Percentiles rank a stretch among this genome's conserved stretches.
These are phyloP conservation scores for Epichloe scottii DNA, from an alignment of 2,329 filamentous ascomycete species.

Conservation along the genomic window DNA sequence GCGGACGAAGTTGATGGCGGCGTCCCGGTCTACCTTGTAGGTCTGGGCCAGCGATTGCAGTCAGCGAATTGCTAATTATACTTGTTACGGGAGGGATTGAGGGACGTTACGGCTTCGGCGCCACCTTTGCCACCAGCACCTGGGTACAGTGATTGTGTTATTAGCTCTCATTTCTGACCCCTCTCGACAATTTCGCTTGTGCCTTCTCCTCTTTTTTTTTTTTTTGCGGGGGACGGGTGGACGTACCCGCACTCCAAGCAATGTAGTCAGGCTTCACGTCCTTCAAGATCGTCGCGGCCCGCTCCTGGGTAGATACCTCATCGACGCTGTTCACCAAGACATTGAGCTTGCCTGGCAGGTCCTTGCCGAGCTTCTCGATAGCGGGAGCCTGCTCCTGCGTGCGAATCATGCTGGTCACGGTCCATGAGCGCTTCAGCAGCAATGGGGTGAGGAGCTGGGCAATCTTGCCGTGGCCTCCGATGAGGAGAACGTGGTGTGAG, in stretches of 20 bases:
- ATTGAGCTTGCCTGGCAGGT: slow-evolving; percentile 49
- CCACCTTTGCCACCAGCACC: slow-evolving; percentile 49
- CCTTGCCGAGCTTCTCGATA: slow-evolving; percentile 48
- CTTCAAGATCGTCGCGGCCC: slow-evolving; percentile 51
- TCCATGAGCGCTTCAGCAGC: slow-evolving; percentile 61
- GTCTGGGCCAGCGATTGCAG: slow-evolving; percentile 28
- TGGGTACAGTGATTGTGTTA: slow-evolving; percentile 11
- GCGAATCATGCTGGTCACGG: slow-evolving; percentile 67
- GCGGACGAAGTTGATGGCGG: slow-evolving; percentile 48
- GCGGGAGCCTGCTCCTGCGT: slow-evolving; percentile 52
- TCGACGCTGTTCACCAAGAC: slow-evolving; percentile 61
- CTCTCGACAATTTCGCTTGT: not conserved
- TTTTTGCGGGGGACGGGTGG: not conserved
- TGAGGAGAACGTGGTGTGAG: slow-evolving; percentile 48
- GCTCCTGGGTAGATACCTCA: slow-evolving; percentile 49
- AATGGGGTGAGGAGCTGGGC: slow-evolving; percentile 63
- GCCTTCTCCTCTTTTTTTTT: not conserved
- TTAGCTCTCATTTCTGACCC: not conserved
- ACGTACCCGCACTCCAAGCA: slow-evolving; percentile 53
- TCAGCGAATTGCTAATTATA: not conserved
- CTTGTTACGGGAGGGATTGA: not conserved
- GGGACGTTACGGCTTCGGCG: slow-evolving; percentile 28
- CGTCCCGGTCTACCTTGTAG: slow-evolving; percentile 48
- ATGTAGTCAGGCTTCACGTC: slow-evolving; percentile 52
- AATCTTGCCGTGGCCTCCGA: slow-evolving; percentile 74